phyloP scores from a whole-genome alignment of 768 basidiomycete genomes.

The Calocybe indica region DNA sequence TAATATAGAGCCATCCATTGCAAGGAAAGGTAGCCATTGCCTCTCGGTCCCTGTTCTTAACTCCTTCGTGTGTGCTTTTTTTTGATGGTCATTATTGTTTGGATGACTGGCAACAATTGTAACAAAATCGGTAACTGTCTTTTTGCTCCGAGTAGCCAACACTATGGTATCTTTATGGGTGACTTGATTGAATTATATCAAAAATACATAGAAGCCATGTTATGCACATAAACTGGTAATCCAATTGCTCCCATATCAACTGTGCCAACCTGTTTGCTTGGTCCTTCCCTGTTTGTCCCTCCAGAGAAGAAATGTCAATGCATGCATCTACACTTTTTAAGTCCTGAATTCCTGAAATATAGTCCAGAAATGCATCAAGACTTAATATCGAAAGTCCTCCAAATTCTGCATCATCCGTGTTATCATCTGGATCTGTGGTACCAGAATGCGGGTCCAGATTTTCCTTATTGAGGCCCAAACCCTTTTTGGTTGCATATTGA shows the following conservation, averaged over 20 bases:
- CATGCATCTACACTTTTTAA: slow-evolving; percentile 1
- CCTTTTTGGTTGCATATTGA: no score
- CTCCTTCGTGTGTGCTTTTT: slow-evolving; percentile 9
- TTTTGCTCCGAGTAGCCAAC: slow-evolving; percentile 5
- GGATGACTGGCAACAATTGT: slow-evolving; percentile 12
- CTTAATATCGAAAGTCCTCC: not conserved
- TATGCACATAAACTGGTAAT: slow-evolving; percentile 9
- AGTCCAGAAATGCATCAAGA: not conserved
- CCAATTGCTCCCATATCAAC: slow-evolving; percentile 4
- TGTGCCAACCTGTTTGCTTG: slow-evolving; percentile 1
- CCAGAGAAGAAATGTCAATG: slow-evolving; percentile 1
- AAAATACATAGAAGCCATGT: not conserved
- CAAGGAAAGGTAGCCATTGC: slow-evolving; percentile 19
- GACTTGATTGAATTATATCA: not conserved
- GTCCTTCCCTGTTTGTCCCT: slow-evolving; percentile 1
- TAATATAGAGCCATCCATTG: slow-evolving; percentile 18
- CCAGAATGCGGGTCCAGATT: not conserved
- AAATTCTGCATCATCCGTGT: no score
- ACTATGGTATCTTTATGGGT: slow-evolving; percentile 4
- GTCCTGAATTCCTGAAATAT: not conserved
- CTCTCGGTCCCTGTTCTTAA: slow-evolving; percentile 17
- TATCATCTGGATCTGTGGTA: not conserved
- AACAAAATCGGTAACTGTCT: not conserved
- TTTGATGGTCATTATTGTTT: slow-evolving; percentile 9
- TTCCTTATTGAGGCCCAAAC: no score